A percentile compares a stretch with the other conserved stretches of the same genome.
These are phyloP conservation scores for Astragalus glycyphyllos DNA, from an alignment of 306 rosid species.

Conservation along the genomic window DNA sequence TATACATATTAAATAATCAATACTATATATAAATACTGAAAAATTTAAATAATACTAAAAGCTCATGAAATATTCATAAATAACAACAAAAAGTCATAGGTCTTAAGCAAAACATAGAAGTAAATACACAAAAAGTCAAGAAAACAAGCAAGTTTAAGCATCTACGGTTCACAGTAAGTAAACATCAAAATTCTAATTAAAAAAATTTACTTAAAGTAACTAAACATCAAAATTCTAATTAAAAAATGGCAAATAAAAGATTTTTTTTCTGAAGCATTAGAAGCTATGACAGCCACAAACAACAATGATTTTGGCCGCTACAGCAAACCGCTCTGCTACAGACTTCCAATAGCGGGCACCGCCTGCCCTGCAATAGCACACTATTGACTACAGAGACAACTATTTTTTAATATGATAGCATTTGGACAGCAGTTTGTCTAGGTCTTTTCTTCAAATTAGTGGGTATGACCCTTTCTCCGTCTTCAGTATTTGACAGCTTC, in stretches of 20 bases:
- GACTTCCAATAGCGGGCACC: too few species aligned
- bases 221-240: slow-evolving; percentile 1
- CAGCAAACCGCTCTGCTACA: too few species aligned
- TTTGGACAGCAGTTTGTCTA: slow-evolving; percentile 1
- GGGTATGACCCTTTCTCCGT: background rate
- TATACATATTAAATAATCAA: background rate
- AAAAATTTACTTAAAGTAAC: too few species aligned
- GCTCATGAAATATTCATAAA: background rate
- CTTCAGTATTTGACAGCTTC: background rate
- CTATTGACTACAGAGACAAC: too few species aligned
- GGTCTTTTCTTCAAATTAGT: background rate
- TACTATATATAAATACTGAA: background rate
- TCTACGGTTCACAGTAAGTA: slow-evolving; percentile 4
- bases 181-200: slow-evolving; percentile 1
- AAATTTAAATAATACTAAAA: background rate
- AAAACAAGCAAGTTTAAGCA: background rate
- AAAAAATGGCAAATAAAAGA: background rate
- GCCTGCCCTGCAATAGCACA: too few species aligned
- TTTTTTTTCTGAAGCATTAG: too few species aligned
- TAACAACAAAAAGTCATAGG: background rate
- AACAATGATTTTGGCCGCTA: too few species aligned
- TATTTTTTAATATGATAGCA: too few species aligned
- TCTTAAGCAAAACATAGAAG: background rate
- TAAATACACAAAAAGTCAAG: background rate
- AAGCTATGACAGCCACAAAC: too few species aligned